Evolutionary conservation across 1,284 basidiomycete genomes (phyloP).

Genomic region (Malassezia yamatoensis): DNA sequence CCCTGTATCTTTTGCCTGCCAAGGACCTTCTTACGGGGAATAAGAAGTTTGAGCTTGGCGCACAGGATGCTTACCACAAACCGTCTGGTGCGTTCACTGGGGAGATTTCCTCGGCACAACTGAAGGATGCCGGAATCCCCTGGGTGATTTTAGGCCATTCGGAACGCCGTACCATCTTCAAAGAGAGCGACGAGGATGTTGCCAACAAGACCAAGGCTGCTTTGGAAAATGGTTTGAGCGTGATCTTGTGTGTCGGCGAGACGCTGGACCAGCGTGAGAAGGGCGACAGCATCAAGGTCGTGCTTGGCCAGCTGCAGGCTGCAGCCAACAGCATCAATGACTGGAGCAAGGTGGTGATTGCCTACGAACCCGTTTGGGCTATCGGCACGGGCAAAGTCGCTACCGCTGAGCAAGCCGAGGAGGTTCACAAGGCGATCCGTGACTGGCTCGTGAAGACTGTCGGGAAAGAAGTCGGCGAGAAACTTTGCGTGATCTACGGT

Average conservation of each 20-base stretch:
- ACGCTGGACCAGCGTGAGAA: slow-evolving; percentile 79
- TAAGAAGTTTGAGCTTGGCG: slow-evolving; percentile 55
- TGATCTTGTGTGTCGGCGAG: slow-evolving; percentile 95
- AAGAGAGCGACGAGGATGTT: slow-evolving; percentile 72
- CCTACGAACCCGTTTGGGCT: slow-evolving; percentile 79
- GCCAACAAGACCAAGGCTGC: slow-evolving; percentile 73
- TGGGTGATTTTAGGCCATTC: slow-evolving; percentile 97
- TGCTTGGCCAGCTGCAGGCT: slow-evolving; percentile 70
- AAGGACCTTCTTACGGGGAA: slow-evolving; percentile 29
- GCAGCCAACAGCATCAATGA: slow-evolving; percentile 61
- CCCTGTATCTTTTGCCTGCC: slow-evolving; percentile 37
- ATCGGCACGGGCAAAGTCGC: slow-evolving; percentile 97
- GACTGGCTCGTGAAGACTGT: slow-evolving; percentile 62
- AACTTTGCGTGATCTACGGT: slow-evolving; percentile 84
- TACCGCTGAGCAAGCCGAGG: slow-evolving; percentile 77
- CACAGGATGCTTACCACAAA: slow-evolving; percentile 85
- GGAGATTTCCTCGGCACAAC: slow-evolving; percentile 53
- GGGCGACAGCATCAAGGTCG: slow-evolving; percentile 67
- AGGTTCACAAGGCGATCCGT: slow-evolving; percentile 77
- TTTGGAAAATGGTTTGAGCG: slow-evolving; percentile 62
- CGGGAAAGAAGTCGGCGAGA: slow-evolving; percentile 62
- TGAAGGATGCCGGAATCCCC: slow-evolving; percentile 72
- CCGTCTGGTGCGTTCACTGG: slow-evolving; percentile 81
- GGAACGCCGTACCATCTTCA: slow-evolving; percentile 84
- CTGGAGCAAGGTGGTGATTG: slow-evolving; percentile 81